A percentile compares a stretch with the other conserved stretches of the same genome.
Conservation (phyloP, 1,284 basidiomycete genomes). For the Puccinia brachypodii region DNA sequence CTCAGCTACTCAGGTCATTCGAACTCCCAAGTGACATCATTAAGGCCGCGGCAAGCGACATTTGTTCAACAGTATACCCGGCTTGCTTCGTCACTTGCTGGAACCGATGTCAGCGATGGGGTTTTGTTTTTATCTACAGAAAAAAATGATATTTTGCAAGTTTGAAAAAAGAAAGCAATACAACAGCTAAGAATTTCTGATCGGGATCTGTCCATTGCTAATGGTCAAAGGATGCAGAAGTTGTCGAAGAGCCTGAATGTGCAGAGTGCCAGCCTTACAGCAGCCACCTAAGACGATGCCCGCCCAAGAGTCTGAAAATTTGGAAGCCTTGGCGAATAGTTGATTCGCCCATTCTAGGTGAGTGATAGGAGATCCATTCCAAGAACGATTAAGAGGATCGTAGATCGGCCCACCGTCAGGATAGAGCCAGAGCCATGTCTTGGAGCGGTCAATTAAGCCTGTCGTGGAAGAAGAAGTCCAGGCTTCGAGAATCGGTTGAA, state of each 20-base stretch:
- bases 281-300: constrained; percentile 71
- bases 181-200: too few relatives aligned
- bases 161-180: too few relatives aligned
- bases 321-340: constrained; percentile 32
- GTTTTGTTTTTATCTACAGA: too few relatives aligned
- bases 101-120: too few relatives aligned
- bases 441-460: constrained; percentile 37
- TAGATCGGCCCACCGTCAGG: constrained; percentile 70
- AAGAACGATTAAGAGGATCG: constrained; percentile 62
- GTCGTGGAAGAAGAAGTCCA: constrained; percentile 1
- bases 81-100: too few relatives aligned
- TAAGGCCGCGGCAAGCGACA: too few relatives aligned
- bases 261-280: constrained; percentile 66
- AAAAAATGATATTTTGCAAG: too few relatives aligned
- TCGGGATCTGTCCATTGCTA: too few relatives aligned
- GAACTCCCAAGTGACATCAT: too few relatives aligned
- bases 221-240: too few relatives aligned
- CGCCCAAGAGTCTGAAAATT: constrained; percentile 59
- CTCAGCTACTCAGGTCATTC: too few relatives aligned
- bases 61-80: too few relatives aligned
- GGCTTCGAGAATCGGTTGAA: constrained; percentile 9
- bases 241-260: constrained; percentile 60
- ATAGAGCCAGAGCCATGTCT: constrained; percentile 66
- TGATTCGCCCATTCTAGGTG: constrained; percentile 44
- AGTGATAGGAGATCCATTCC: constrained; percentile 56